Base-by-base conservation (phyloP, 2,329 filamentous ascomycete genomes). In the Celoporthe dispersa region DNA sequence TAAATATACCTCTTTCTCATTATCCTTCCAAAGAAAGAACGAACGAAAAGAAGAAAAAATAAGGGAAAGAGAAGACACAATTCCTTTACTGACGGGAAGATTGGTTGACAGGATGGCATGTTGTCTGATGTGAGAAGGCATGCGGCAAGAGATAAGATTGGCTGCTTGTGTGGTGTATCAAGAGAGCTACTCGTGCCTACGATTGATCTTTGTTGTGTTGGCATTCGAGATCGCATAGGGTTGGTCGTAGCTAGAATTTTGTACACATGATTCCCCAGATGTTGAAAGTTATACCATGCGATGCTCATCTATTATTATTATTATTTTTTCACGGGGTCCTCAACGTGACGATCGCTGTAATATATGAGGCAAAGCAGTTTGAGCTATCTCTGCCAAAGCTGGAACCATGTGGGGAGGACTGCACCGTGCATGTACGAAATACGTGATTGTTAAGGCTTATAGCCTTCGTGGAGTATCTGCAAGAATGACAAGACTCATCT, bases 101-200 rank as follows among this genome's bases (percentile, higher is more conserved):
- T 33, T 51, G 37, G 16, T 33, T 7, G 19, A 44, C 28, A 64
- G 62, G 62, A 35, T 41, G n/a, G 16, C 62, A 48, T 64, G 62
- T 48, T 64, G 62, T 64, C 12, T 48, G 39, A 64, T 64, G 62
- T 64, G n/a, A 64, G 41, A 19, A 31, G 37, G 35, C 22, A 35
- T 35, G 28, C n/a, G 57, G 16, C 57, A 39, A 39, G 37, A 39
- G 37, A 7, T 12, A 39, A 2, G 6, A 11, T 11, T 39, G 37
- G 37, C 2, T 39, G 8, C 39, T 33, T 11, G 16, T 33, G 25
- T 59, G n/a, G n/a, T 57, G n/a, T 31, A 28, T 12, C 11, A 31
- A n/a, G n/a, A 2, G 57, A 8, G 6, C 33, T 37, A 28, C 14
- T 7, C 28, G 22, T 57, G 7, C 6, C 14, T 31, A 28, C 5